Evolutionary conservation across 1,284 basidiomycete genomes (phyloP).

Genomic region (Puccinia horiana): DNA sequence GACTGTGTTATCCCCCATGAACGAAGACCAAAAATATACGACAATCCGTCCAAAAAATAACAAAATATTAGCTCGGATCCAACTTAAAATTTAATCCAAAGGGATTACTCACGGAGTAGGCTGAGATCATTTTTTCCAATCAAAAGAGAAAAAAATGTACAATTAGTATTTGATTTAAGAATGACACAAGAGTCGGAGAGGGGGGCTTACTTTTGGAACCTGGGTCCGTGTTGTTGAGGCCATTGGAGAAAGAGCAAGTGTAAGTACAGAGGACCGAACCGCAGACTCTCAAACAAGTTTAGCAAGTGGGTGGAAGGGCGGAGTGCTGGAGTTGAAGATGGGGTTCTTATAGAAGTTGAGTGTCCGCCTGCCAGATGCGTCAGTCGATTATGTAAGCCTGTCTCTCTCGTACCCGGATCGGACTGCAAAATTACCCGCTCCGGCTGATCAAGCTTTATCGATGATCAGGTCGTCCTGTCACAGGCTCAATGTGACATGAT

Average conservation of each 20-base stretch:
- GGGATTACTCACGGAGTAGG: neutral
- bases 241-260: neutral
- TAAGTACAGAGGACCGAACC: neutral
- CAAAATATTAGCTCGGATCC: neutral
- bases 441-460: neutral
- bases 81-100: neutral
- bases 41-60: neutral
- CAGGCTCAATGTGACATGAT: neutral
- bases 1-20: neutral
- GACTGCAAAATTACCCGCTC: neutral
- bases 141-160: neutral
- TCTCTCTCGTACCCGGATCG: too few relatives aligned
- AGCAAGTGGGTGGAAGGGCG: neutral
- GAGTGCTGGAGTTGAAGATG: neutral
- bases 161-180: neutral
- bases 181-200: neutral
- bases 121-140: neutral
- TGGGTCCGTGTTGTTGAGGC: slow-evolving; percentile 13
- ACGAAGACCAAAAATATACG: neutral
- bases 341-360: neutral
- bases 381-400: neutral
- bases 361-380: neutral
- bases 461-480: neutral
- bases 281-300: neutral
- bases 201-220: neutral